These are phyloP conservation scores for Termitomyces titanicus DNA, from an alignment of 768 basidiomycete genomes.

Conservation along the genomic window DNA sequence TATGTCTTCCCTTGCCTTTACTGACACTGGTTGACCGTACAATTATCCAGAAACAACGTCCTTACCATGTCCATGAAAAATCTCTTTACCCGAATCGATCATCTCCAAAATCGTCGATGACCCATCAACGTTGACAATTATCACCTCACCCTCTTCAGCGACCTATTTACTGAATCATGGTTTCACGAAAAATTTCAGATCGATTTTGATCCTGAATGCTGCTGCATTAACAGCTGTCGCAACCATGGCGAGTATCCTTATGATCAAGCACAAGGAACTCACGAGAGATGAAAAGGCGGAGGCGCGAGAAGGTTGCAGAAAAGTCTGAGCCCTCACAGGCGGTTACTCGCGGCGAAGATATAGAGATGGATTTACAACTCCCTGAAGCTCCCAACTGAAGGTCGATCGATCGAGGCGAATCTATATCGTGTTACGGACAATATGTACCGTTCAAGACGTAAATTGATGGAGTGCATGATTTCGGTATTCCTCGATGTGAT, in stretches of 20 bases:
- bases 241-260: conserved; percentile 48
- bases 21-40: conserved; percentile 7
- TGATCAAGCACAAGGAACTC: conserved; percentile 62
- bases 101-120: conserved; percentile 47
- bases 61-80: conserved; percentile 37
- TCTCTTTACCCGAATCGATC: conserved; percentile 32
- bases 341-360: neutral
- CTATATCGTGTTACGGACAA: neutral
- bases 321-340: neutral
- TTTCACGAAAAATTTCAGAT: conserved; percentile 54
- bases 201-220: conserved; percentile 61
- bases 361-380: neutral
- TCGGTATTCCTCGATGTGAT: neutral
- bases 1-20: conserved; percentile 20
- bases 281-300: conserved; percentile 53
- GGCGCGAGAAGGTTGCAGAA: neutral
- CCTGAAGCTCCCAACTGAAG: neutral
- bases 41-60: conserved; percentile 39
- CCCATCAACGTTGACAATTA: conserved; percentile 37
- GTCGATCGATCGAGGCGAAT: neutral
- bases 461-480: neutral
- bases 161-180: conserved; percentile 41
- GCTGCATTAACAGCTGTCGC: conserved; percentile 51
- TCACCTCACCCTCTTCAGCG: conserved; percentile 32
- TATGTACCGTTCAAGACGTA: neutral